Evolutionary conservation across 805 yeast genomes (phyloP).

Genomic region (Vanderwaltozyma polyspora): DNA sequence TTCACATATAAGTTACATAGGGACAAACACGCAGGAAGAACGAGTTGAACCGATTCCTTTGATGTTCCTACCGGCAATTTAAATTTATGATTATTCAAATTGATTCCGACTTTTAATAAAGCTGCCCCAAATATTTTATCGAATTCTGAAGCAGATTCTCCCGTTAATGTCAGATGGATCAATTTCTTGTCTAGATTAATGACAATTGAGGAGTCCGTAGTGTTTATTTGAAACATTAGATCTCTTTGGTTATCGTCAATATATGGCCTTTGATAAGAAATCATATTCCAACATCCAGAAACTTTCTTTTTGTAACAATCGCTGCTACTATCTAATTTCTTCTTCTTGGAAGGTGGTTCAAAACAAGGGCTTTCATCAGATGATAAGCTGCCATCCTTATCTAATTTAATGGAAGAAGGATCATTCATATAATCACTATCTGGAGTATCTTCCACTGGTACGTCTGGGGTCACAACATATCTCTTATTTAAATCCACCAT

Average conservation of each 20-base stretch:
- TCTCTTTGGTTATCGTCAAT: constrained; percentile 31
- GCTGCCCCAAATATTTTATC: constrained; percentile 8
- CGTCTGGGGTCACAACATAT: background rate
- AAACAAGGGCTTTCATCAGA: background rate
- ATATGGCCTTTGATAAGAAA: constrained; percentile 37
- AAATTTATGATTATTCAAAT: constrained; percentile 4
- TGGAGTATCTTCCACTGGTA: background rate
- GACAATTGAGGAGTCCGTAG: constrained; percentile 22
- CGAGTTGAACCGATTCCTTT: constrained; percentile 1
- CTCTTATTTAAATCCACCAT: constrained; percentile 28
- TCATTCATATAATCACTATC: background rate
- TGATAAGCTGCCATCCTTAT: background rate
- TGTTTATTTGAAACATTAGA: constrained; percentile 33
- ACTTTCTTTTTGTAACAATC: background rate
- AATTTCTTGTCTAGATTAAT: constrained; percentile 23
- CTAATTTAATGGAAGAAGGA: background rate
- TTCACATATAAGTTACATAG: constrained; percentile 11
- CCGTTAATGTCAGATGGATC: constrained; percentile 15
- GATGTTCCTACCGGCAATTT: constrained; percentile 1
- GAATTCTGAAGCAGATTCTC: constrained; percentile 10
- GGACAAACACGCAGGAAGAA: constrained; percentile 16
- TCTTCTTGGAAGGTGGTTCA: constrained; percentile 11
- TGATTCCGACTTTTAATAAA: constrained; percentile 4
- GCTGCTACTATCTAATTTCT: constrained; percentile 4
- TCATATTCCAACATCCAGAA: constrained; percentile 7